Percentiles rank a stretch among this genome's conserved stretches.
Conservation (phyloP, 2,329 filamentous ascomycete species). For the Sodiomyces alkalinus region DNA sequence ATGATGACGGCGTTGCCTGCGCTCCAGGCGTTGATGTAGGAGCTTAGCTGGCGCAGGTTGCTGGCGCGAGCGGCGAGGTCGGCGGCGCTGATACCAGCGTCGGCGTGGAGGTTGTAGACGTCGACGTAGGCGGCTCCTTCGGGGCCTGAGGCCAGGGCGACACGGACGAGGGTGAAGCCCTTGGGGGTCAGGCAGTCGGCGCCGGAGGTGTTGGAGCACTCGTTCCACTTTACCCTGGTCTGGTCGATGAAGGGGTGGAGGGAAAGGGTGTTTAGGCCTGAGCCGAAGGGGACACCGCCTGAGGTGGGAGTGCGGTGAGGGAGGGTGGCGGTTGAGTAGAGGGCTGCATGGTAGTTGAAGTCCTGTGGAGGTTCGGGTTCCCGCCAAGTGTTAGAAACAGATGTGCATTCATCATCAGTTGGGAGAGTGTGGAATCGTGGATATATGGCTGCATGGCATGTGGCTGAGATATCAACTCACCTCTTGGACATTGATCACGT, state of each 20-base stretch:
- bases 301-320: slow-evolving; percentile 47
- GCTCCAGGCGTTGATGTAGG: slow-evolving; percentile 40
- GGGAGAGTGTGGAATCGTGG: not conserved
- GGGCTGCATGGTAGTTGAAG: slow-evolving; percentile 51
- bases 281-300: slow-evolving; percentile 47
- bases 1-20: slow-evolving; percentile 46
- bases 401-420: not conserved
- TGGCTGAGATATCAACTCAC: slow-evolving; percentile 19
- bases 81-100: slow-evolving; percentile 39
- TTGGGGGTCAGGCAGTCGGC: slow-evolving; percentile 53
- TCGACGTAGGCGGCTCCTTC: slow-evolving; percentile 42
- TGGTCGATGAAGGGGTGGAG: slow-evolving; percentile 39
- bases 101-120: slow-evolving; percentile 51
- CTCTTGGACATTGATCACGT: slow-evolving; percentile 53
- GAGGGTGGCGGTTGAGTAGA: slow-evolving; percentile 46
- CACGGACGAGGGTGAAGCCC: slow-evolving; percentile 53
- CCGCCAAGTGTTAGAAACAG: not conserved
- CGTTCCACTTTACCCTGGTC: slow-evolving; percentile 41
- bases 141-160: slow-evolving; percentile 22
- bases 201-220: slow-evolving; percentile 38
- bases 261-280: slow-evolving; percentile 48
- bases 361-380: no score
- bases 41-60: slow-evolving; percentile 44
- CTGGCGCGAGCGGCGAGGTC: slow-evolving; percentile 40
- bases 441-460: not conserved